A percentile compares a stretch with the other conserved stretches of the same genome.
These are phyloP conservation scores for Nannochloropsis gaditana DNA, from an alignment of 108 stramenopile species.

Conservation along the genomic window DNA sequence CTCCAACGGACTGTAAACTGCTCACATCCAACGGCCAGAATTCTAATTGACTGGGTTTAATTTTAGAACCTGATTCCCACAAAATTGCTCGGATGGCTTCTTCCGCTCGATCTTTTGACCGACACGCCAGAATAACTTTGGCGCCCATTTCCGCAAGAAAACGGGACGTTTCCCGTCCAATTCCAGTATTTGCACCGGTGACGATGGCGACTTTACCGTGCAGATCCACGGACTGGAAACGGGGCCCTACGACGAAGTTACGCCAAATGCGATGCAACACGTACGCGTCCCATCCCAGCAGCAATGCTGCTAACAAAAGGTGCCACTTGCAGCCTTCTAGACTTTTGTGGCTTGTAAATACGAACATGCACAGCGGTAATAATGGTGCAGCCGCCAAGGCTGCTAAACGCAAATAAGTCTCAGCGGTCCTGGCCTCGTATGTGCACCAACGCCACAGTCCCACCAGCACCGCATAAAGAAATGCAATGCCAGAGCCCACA, in stretches of 20 bases:
- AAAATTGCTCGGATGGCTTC: constrained; percentile 42
- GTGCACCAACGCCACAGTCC: constrained; percentile 10
- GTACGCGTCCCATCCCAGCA: not conserved
- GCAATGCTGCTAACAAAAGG: not conserved
- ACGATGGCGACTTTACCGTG: constrained; percentile 47
- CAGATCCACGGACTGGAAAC: constrained; percentile 9
- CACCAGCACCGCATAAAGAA: not conserved
- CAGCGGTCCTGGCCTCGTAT: not conserved
- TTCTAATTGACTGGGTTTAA: constrained; percentile 24
- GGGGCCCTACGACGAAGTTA: not conserved
- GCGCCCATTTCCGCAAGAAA: constrained; percentile 43
- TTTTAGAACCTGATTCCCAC: not conserved
- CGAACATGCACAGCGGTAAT: not conserved
- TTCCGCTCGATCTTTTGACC: constrained; percentile 44
- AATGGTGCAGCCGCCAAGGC: not conserved
- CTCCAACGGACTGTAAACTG: constrained; percentile 44
- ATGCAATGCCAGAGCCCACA: not conserved
- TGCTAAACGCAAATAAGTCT: not conserved
- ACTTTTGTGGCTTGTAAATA: not conserved
- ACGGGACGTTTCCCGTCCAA: constrained; percentile 51
- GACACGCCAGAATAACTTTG: constrained; percentile 52
- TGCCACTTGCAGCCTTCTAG: not conserved
- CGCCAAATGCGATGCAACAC: not conserved
- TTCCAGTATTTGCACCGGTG: constrained; percentile 49
- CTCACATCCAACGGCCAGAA: constrained; percentile 52